These are phyloP conservation scores for Starmerella apis DNA, from an alignment of 805 yeast species.

Conservation along the genomic window DNA sequence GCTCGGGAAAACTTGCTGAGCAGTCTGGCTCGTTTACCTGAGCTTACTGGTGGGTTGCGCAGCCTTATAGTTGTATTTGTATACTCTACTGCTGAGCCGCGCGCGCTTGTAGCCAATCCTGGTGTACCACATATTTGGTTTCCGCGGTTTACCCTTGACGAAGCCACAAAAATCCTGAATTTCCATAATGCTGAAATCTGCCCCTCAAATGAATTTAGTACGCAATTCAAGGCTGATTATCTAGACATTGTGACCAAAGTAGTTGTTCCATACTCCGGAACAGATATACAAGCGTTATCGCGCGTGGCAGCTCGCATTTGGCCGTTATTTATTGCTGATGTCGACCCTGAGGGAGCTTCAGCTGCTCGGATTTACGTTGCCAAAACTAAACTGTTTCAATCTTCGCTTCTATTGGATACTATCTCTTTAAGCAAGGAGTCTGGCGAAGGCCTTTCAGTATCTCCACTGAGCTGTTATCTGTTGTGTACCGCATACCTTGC, in stretches of 20 bases:
- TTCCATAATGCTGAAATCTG: background rate
- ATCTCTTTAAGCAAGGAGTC: background rate
- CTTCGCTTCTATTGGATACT: conserved; percentile 18
- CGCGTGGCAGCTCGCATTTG: conserved; percentile 27
- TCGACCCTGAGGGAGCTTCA: conserved; percentile 8
- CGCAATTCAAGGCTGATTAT: conserved; percentile 36
- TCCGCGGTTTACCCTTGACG: conserved; percentile 35
- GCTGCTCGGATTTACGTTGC: conserved; percentile 25
- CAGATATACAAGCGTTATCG: conserved; percentile 31
- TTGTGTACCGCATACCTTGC: conserved; percentile 75
- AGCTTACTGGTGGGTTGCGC: conserved; percentile 31
- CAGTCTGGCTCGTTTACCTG: conserved; percentile 37
- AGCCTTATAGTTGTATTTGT: conserved; percentile 38
- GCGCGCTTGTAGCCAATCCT: conserved; percentile 33
- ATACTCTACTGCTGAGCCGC: conserved; percentile 39
- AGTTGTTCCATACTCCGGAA: conserved; percentile 38
- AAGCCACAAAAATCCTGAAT: conserved; percentile 33
- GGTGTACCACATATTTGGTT: conserved; percentile 39
- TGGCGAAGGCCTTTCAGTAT: background rate
- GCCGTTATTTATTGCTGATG: conserved; percentile 30
- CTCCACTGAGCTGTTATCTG: conserved; percentile 42
- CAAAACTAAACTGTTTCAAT: conserved; percentile 25
- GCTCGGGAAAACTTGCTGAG: conserved; percentile 34
- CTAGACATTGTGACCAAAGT: conserved; percentile 38
- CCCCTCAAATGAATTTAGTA: background rate